Percentiles rank a stretch among this genome's conserved stretches.
These are phyloP conservation scores for Corchorus olitorius DNA, from an alignment of 345 rosid genomes.

Conservation along the genomic window DNA sequence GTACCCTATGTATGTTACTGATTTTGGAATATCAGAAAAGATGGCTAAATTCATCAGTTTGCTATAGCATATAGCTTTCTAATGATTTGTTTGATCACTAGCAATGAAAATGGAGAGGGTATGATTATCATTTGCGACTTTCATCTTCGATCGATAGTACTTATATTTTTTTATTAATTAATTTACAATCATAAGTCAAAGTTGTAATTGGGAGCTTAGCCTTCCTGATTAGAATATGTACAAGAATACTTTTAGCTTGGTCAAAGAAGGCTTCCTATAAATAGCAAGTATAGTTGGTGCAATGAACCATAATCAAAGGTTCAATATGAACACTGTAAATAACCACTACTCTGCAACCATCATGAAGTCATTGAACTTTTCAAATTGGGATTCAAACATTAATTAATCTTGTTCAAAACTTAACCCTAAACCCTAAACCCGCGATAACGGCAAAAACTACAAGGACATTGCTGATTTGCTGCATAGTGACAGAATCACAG, in stretches of 20 bases:
- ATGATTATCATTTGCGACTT: background rate
- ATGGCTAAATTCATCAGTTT: background rate
- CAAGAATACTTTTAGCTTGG: background rate
- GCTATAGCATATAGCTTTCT: background rate
- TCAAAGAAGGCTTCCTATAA: background rate
- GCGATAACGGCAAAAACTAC: too few species aligned
- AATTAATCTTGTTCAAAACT: background rate
- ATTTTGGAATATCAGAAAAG: background rate
- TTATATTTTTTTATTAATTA: background rate
- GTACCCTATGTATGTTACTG: too few species aligned
- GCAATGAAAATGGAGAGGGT: background rate
- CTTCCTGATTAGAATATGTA: background rate
- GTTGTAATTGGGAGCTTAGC: background rate
- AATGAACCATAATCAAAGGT: background rate
- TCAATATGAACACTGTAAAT: background rate
- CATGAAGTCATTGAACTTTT: background rate
- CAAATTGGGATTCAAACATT: too few species aligned
- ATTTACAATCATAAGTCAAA: background rate
- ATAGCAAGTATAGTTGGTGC: background rate
- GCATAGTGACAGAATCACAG: too few species aligned
- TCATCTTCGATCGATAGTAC: background rate
- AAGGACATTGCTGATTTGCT: background rate
- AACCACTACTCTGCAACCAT: background rate
- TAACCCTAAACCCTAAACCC: too few species aligned
- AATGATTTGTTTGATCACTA: conserved; percentile 5